phyloP scores from a whole-genome alignment of 495 filamentous ascomycete species.

The Tuber indicum region DNA sequence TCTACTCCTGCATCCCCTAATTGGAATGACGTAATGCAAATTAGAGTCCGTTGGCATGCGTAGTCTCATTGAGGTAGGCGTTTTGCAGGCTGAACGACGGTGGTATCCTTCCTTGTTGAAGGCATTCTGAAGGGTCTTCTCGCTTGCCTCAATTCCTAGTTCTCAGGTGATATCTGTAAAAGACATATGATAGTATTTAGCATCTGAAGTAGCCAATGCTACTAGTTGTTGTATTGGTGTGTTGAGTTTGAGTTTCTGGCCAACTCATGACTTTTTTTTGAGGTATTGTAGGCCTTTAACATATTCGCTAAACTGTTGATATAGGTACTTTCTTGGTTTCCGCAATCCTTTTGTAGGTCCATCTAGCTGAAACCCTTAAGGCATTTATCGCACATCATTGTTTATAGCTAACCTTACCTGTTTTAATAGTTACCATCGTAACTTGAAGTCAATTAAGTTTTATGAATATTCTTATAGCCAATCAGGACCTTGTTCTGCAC shows the following conservation, averaged over 20 bases:
- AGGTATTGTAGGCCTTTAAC: neutral
- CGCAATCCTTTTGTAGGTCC: constrained; percentile 4
- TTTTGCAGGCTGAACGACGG: too few relatives aligned
- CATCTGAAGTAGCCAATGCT: constrained; percentile 6
- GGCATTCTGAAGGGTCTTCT: neutral
- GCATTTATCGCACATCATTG: constrained; percentile 4
- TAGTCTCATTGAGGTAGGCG: too few relatives aligned
- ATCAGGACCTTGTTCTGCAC: neutral
- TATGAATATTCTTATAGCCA: neutral
- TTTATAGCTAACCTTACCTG: neutral
- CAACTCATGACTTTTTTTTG: neutral
- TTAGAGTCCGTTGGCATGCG: too few relatives aligned
- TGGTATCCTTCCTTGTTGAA: too few relatives aligned
- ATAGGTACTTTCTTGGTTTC: neutral
- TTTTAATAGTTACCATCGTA: neutral
- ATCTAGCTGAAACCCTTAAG: constrained; percentile 1
- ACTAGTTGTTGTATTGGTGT: neutral
- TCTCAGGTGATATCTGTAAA: constrained; percentile 8
- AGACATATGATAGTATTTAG: neutral
- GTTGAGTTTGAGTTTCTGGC: neutral
- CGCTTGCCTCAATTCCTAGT: neutral
- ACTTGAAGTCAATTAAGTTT: neutral
- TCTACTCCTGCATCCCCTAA: too few relatives aligned
- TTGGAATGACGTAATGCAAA: too few relatives aligned
- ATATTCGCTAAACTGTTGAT: constrained; percentile 9